A percentile compares a stretch with the other conserved stretches of the same genome.
phyloP scores from a whole-genome alignment of 495 filamentous ascomycete species.

The Parathielavia appendiculata region DNA sequence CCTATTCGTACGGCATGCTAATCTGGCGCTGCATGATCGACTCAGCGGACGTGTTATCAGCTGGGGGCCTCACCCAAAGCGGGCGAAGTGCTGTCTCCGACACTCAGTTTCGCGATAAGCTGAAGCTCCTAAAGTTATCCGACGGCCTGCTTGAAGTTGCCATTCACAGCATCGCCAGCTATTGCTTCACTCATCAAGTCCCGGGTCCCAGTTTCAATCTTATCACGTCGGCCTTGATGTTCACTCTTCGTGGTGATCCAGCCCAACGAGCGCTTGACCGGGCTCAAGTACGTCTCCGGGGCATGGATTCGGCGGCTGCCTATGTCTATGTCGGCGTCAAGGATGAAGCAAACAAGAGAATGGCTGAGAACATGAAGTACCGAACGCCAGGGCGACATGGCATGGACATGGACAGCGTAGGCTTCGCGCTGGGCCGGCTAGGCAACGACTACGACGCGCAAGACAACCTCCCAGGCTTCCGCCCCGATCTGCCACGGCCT shows the following conservation, averaged over 20 bases:
- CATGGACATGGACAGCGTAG: slow-evolving; percentile 10
- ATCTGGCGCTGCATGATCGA: too few relatives aligned
- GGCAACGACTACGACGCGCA: slow-evolving; percentile 20
- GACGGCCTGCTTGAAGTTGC: slow-evolving; percentile 17
- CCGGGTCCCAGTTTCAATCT: slow-evolving; percentile 9
- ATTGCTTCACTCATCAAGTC: neutral
- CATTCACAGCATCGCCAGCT: slow-evolving; percentile 5
- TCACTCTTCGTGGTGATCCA: slow-evolving; percentile 12
- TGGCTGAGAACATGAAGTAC: neutral
- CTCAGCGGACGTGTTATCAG: too few relatives aligned
- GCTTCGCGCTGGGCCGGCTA: slow-evolving; percentile 12
- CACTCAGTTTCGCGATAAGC: too few relatives aligned
- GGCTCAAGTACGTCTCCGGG: slow-evolving; percentile 15
- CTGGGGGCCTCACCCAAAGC: too few relatives aligned
- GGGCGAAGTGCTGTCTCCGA: too few relatives aligned
- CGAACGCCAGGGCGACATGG: slow-evolving; percentile 1
- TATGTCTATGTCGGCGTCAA: slow-evolving; percentile 14
- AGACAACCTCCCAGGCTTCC: slow-evolving; percentile 16
- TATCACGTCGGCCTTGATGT: slow-evolving; percentile 12
- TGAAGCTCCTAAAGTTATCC: too few relatives aligned
- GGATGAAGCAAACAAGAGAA: slow-evolving; percentile 13
- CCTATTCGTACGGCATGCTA: too few relatives aligned
- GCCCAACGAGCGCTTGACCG: slow-evolving; percentile 15
- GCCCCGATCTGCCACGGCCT: slow-evolving; percentile 9
- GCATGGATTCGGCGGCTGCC: slow-evolving; percentile 8